phyloP scores from a whole-genome alignment of 306 rosid genomes.

The Phaseolus lunatus region DNA sequence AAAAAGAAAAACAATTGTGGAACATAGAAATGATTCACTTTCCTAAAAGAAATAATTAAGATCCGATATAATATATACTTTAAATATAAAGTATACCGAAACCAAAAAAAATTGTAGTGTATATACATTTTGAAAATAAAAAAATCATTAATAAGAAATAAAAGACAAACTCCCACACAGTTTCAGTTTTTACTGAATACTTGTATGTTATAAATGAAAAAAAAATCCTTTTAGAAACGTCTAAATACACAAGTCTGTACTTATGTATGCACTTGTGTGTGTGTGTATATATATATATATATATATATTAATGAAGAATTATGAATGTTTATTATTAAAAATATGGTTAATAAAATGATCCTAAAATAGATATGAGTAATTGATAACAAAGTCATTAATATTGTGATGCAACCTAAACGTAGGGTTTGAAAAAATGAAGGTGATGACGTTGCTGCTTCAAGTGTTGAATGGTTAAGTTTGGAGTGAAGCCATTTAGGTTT shows the following conservation, averaged over 20 bases:
- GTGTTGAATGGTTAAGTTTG: not conserved
- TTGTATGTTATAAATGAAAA: not conserved
- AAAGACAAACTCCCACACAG: not conserved
- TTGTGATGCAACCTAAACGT: not conserved
- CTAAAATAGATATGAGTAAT: not conserved
- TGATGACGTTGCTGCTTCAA: not conserved
- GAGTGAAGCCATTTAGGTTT: not conserved
- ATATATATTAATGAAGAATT: not conserved
- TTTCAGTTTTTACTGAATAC: not conserved
- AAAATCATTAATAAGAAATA: not conserved
- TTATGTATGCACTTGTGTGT: too few relatives aligned
- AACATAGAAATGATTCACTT: too few relatives aligned
- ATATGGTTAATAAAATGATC: not conserved
- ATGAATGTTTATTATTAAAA: not conserved
- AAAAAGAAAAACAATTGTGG: too few relatives aligned
- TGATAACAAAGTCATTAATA: not conserved
- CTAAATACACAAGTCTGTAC: not conserved
- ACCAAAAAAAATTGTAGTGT: too few relatives aligned
- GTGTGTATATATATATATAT: too few relatives aligned
- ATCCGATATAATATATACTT: too few relatives aligned
- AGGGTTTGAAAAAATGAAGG: constrained; percentile 23
- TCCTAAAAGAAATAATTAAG: too few relatives aligned
- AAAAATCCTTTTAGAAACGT: not conserved
- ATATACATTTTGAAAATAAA: too few relatives aligned
- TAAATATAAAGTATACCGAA: too few relatives aligned